A percentile compares a stretch with the other conserved stretches of the same genome.
These are phyloP conservation scores for Turritis glabra DNA, from an alignment of 345 rosid genomes.

Conservation along the genomic window DNA sequence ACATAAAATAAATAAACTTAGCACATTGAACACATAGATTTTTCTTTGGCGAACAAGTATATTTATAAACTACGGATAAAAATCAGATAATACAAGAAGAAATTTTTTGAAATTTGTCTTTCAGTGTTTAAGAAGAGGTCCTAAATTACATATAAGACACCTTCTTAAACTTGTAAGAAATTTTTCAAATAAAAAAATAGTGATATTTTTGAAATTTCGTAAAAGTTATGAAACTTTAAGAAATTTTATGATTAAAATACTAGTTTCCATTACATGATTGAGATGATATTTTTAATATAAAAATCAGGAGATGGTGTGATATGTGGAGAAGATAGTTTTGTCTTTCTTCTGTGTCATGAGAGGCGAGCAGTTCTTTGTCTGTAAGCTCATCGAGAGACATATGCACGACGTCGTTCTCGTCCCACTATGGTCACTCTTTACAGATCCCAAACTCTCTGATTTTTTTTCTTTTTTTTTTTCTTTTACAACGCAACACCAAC, in stretches of 20 bases:
- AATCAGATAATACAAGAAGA: neutral
- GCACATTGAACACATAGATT: neutral
- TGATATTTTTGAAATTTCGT: neutral
- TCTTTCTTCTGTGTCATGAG: slow-evolving; percentile 31
- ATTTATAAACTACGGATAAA: neutral
- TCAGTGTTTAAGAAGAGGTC: neutral
- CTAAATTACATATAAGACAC: slow-evolving; percentile 7
- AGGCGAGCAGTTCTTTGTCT: slow-evolving; percentile 38
- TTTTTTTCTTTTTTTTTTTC: neutral
- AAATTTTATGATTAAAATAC: neutral
- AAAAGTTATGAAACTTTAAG: neutral
- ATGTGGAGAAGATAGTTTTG: slow-evolving; percentile 40
- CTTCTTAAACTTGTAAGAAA: neutral
- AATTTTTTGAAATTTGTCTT: neutral
- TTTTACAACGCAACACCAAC: neutral
- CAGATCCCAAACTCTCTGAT: slow-evolving; percentile 10
- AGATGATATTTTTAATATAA: slow-evolving; percentile 30
- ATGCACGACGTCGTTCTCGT: slow-evolving; percentile 33
- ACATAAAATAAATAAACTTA: neutral
- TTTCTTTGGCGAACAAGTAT: neutral
- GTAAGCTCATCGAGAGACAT: slow-evolving; percentile 16
- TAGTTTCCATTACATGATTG: slow-evolving; percentile 21
- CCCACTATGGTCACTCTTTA: slow-evolving; percentile 14
- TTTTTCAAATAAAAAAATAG: neutral
- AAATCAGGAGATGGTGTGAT: slow-evolving; percentile 26